Evolutionary conservation across 2,329 filamentous ascomycete genomes (phyloP), one percentile per base, ranked within the genome.

Genomic region (Fusarium sp.): DNA sequence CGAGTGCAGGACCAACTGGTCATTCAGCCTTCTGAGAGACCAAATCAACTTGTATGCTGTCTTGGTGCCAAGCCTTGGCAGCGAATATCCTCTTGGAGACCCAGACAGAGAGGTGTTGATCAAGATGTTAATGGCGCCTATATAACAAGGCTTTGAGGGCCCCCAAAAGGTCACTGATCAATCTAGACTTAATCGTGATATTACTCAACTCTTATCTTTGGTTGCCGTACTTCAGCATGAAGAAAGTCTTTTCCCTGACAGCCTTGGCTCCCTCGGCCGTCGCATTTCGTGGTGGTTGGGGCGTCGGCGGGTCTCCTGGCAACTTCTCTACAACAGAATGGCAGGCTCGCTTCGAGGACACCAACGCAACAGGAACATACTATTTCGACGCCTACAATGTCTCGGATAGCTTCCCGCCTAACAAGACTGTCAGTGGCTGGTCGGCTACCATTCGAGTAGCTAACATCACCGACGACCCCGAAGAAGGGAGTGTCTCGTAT

Each of bases 381-480:
- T 30, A 11, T 16, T 67, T 67, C 32, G n/a, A 55, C 11, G 63
- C 42, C 29, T 67, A 66, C 25, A 32, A 67, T 25, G 48, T 51
- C n/a, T 67, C 56, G 7, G 63, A 51, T 14, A 22, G 16, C 5
- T 67, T 49, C 40, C 62, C 62, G 14, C 62, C 63, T 7, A 61
- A 56, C 12, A 37, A 66, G 24, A 55, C 44, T 14, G 37, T 66
- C 24, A 32, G 32, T 34, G 56, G 48, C 22, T 61, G 62, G 56
- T 37, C 32, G 18, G 56, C 63, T 20, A 61, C 61, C 12, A 67
- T 67, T 32, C 55, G 37, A 13, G 63, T 67, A 34, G 62, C 62
- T n/a, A 67, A 67, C 14, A 51, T 67, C 18, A 56, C 62, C 8
- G 44, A 56, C 7, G 63, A 67, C n/a, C 47, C 62, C n/a, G 62